Base-by-base conservation (phyloP, 2,329 filamentous ascomycete genomes). In the Aureobasidium vineae region DNA sequence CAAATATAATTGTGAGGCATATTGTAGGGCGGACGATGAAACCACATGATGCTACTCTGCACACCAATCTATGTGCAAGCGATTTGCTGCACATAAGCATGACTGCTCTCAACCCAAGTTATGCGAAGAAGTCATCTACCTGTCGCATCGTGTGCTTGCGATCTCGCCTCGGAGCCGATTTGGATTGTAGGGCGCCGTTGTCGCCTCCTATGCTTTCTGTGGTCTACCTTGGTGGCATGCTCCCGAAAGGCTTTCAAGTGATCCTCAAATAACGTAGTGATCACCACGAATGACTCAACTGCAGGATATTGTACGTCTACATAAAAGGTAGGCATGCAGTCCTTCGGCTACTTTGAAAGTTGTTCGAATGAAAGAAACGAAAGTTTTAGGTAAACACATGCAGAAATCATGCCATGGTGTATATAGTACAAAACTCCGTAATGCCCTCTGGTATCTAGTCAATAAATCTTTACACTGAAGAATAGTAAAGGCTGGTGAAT, bases 361-460 rank as follows among this genome's bases (percentile, higher is more conserved):
- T 10, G 6, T 16, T 33, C 16, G 23, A 10, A 19, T 10, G 15
- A 19, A 52, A 28, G 26, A 31, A n/a, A 15, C n/a, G 8, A 52
- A n/a, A 31, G 28, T 19, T 33, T n/a, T 16, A 11, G 31, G 23
- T 52, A 52, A 40, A 57, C 16, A 23, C 53, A 57, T 45, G 40
- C 15, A 23, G 21, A 57, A n/a, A 41, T 16, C 26, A 45, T 59
- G 54, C 54, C 54, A 31, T 61, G 57, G 21, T 49, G 38, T 47
- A 61, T 49, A 49, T 59, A 61, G 23, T 61, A 61, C 57, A 61
- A 61, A 61, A 45, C 57, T 23, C 57, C 57, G 26, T 38, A 49
- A 61, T 47, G 57, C 57, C 43, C 43, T 47, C 41, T 61, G 57
- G 57, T 61, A 61, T 61, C 57, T 49, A 49, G 41, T 49, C n/a